These are phyloP conservation scores for Xylaria sp. DNA, from an alignment of 2,329 filamentous ascomycete species.

Conservation along the genomic window DNA sequence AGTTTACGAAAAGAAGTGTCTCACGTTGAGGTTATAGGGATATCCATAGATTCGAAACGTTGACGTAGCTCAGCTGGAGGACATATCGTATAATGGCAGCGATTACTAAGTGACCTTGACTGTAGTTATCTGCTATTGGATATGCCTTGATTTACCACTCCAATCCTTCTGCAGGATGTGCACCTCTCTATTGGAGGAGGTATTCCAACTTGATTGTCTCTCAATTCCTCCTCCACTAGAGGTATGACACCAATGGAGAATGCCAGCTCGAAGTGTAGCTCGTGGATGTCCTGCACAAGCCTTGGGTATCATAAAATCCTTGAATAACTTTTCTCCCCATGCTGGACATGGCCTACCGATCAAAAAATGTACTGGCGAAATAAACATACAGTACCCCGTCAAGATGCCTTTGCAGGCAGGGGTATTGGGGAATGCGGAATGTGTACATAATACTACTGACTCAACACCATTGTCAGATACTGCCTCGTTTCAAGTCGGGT, in stretches of 20 bases:
- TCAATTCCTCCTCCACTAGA: neutral
- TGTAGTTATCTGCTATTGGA: neutral
- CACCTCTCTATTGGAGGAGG: neutral
- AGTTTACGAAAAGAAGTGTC: neutral
- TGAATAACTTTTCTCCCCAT: neutral
- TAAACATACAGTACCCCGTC: neutral
- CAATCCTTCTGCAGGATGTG: neutral
- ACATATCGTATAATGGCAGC: neutral
- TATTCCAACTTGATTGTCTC: neutral
- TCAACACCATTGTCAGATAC: slow-evolving; percentile 48
- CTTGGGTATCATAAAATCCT: neutral
- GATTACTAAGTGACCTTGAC: neutral
- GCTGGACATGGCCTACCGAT: neutral
- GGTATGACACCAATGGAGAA: neutral
- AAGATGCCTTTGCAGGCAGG: no score
- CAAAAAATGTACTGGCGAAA: neutral
- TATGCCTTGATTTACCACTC: neutral
- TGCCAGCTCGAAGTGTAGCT: neutral
- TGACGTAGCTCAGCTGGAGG: neutral
- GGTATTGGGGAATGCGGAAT: neutral
- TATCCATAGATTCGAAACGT: neutral
- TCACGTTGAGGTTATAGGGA: no score
- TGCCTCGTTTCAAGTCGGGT: slow-evolving; percentile 58
- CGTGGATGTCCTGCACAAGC: neutral
- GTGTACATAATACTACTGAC: neutral